Evolutionary conservation across 208 protist species (phyloP).

Genomic region (Acanthamoeba lugdunensis): DNA sequence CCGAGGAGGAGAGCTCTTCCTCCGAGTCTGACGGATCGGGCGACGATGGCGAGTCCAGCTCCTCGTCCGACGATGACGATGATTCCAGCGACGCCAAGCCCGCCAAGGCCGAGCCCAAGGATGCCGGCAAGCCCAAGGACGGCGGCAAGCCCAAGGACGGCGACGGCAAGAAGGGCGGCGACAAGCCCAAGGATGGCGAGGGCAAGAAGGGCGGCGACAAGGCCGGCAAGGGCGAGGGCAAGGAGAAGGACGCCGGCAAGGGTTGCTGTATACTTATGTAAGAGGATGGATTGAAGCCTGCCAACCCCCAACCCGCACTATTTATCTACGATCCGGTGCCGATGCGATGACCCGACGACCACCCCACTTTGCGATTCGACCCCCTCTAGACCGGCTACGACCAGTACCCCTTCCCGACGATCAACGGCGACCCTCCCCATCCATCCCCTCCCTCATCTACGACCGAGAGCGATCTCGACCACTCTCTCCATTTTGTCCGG

Average conservation of each 20-base stretch:
- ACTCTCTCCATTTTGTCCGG: background rate
- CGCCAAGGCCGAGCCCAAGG: background rate
- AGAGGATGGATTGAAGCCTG: background rate
- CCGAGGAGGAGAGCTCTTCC: conserved; percentile 3
- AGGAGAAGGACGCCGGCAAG: conserved; percentile 30
- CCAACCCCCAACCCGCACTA: background rate
- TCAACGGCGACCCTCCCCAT: too few relatives aligned
- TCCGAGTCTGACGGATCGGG: conserved; percentile 2
- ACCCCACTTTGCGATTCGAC: background rate
- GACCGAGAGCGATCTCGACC: background rate
- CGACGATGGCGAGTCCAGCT: conserved; percentile 37
- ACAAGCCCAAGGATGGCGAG: background rate
- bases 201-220: conserved; percentile 7
- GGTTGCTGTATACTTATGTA: conserved; percentile 57
- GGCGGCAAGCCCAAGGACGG: background rate
- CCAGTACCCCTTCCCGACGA: too few relatives aligned
- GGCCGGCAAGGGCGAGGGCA: background rate
- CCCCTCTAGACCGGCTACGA: too few relatives aligned
- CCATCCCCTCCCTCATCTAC: background rate
- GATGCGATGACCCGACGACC: too few relatives aligned
- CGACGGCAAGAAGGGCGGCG: conserved; percentile 16
- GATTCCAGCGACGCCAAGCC: background rate
- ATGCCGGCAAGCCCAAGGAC: background rate
- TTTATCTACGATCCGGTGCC: background rate
- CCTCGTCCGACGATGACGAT: conserved; percentile 19